phyloP scores from a whole-genome alignment of 306 rosid species.

The Boehmeria nivea region DNA sequence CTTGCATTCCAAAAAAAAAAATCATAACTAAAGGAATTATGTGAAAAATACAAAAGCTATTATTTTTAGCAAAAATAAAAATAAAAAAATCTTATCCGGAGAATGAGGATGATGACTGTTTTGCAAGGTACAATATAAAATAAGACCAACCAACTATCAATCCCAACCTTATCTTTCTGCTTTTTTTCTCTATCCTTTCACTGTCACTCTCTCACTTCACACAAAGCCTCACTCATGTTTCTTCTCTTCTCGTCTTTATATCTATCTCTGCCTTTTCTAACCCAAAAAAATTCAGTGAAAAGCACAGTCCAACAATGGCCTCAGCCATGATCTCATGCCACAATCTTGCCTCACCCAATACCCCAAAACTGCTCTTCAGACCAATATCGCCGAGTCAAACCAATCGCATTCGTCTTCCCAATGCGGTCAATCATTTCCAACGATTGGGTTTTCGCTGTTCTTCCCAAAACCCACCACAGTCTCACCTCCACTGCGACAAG shows the following conservation, averaged over 20 bases:
- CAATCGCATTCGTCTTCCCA: constrained; percentile 30
- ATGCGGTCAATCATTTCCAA: constrained; percentile 26
- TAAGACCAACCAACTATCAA: background rate
- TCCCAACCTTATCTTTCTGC: no score
- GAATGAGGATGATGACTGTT: background rate
- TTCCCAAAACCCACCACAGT: constrained; percentile 38
- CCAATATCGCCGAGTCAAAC: constrained; percentile 29
- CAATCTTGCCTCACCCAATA: background rate
- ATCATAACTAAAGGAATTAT: no score
- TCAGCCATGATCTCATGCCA: no score
- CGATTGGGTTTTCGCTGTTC: constrained; percentile 46
- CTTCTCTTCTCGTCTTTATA: no score
- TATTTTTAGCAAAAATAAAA: no score
- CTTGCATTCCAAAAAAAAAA: no score
- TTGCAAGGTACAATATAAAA: background rate
- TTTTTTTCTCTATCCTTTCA: no score
- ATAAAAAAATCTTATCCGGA: no score
- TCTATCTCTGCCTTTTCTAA: no score
- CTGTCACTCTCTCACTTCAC: background rate
- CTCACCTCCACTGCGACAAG: constrained; percentile 36
- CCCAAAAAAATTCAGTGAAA: no score
- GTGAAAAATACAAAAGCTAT: no score
- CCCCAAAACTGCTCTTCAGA: constrained; percentile 9
- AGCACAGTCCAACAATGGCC: no score
- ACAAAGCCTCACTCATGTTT: background rate